Conservation (phyloP, 2,329 filamentous ascomycete species). For the Colletotrichum coccodes region DNA sequence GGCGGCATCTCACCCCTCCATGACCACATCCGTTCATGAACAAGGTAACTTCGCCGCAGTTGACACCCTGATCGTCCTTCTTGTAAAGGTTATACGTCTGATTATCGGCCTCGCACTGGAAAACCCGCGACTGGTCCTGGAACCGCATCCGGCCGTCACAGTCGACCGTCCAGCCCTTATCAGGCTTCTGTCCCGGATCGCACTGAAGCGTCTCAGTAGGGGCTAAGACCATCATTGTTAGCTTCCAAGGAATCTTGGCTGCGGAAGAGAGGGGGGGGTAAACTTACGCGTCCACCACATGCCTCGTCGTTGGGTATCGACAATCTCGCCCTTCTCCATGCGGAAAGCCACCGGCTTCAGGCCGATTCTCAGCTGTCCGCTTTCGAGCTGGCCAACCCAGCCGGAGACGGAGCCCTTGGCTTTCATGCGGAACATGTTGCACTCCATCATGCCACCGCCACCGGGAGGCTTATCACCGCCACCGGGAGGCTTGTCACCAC, state of each 20-base stretch:
- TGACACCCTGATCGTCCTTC: slow-evolving; percentile 45
- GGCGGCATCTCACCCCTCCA: background rate
- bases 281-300: slow-evolving; percentile 71
- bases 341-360: slow-evolving; percentile 57
- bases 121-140: slow-evolving; percentile 63
- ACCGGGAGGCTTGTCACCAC: background rate
- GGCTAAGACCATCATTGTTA: slow-evolving; percentile 42
- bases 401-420: slow-evolving; percentile 60
- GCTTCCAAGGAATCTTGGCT: background rate
- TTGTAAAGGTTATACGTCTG: slow-evolving; percentile 67
- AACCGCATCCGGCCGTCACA: slow-evolving; percentile 63
- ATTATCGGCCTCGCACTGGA: slow-evolving; percentile 67
- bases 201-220: slow-evolving; percentile 71
- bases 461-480: background rate
- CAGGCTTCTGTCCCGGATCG: slow-evolving; percentile 61
- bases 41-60: slow-evolving; percentile 61
- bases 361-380: slow-evolving; percentile 69
- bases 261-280: background rate
- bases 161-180: slow-evolving; percentile 65
- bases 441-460: slow-evolving; percentile 6
- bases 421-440: slow-evolving; percentile 59
- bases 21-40: slow-evolving; percentile 27
- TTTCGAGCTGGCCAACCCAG: slow-evolving; percentile 66
- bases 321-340: slow-evolving; percentile 59
- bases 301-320: slow-evolving; percentile 65